Percentiles rank a stretch among this genome's conserved stretches.
phyloP scores from a whole-genome alignment of 306 rosid genomes.

The Prinsepia uniflora region DNA sequence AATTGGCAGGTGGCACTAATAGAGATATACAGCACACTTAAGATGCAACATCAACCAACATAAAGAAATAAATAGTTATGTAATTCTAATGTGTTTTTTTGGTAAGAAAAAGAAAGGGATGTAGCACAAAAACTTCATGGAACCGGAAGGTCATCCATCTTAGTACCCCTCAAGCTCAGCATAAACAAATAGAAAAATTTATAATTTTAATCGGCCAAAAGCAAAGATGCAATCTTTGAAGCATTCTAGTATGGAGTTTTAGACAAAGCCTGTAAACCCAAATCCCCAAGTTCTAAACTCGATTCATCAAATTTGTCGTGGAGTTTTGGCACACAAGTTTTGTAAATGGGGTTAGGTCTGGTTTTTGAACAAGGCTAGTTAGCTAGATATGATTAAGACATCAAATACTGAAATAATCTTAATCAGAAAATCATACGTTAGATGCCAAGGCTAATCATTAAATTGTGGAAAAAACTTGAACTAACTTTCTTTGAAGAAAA shows the following conservation, averaged over 20 bases:
- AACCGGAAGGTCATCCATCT: no score
- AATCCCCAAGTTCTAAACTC: background rate
- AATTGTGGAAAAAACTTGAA: background rate
- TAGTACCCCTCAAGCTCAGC: no score
- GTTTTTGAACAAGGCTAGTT: background rate
- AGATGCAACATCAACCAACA: background rate
- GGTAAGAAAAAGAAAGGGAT: no score
- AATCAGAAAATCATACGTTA: background rate
- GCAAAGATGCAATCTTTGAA: background rate
- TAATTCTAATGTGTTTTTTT: no score
- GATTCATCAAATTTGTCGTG: background rate
- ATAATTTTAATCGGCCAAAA: background rate
- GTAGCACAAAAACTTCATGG: no score
- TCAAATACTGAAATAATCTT: background rate
- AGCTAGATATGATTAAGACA: conserved; percentile 7
- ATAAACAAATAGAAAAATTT: no score
- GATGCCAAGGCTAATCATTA: background rate
- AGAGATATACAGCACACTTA: conserved; percentile 1
- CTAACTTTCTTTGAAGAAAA: background rate
- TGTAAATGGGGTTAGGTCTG: conserved; percentile 14
- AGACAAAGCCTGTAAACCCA: background rate
- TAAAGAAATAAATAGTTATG: background rate
- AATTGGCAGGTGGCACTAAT: conserved; percentile 3
- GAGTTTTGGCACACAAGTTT: background rate
- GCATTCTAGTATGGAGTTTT: background rate